Percentiles rank a stretch among this genome's conserved stretches.
These are phyloP conservation scores for Daedaleopsis nitida DNA, from an alignment of 768 basidiomycete genomes.

Conservation along the genomic window DNA sequence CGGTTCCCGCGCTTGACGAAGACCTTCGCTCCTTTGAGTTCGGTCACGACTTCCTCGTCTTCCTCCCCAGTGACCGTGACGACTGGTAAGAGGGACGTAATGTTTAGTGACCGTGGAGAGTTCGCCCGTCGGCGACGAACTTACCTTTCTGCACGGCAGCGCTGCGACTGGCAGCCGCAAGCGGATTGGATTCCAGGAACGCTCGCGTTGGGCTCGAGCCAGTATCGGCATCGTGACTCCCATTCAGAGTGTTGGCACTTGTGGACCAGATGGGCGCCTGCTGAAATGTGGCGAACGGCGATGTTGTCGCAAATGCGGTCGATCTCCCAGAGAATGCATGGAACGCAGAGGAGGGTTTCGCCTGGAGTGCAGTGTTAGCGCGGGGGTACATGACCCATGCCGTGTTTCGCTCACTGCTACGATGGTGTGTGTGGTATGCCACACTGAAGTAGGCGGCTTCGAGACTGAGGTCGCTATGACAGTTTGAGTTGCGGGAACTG, in stretches of 20 bases:
- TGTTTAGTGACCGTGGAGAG: too few relatives aligned
- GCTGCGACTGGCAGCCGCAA: constrained; percentile 20
- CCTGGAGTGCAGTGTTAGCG: constrained; percentile 1
- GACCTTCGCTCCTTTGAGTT: constrained; percentile 62
- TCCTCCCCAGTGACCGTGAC: constrained; percentile 60
- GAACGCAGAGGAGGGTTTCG: constrained; percentile 28
- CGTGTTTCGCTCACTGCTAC: constrained; percentile 2
- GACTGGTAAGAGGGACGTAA: neutral
- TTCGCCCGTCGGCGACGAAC: neutral
- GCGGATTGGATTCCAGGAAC: constrained; percentile 8
- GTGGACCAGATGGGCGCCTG: constrained; percentile 16
- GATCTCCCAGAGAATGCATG: constrained; percentile 23
- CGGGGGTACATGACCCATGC: neutral
- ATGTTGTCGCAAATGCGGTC: constrained; percentile 18
- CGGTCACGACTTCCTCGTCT: constrained; percentile 55
- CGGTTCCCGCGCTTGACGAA: constrained; percentile 56
- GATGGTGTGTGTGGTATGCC: neutral
- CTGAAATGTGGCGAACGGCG: neutral
- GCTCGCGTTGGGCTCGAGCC: neutral
- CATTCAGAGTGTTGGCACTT: neutral
- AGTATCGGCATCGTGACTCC: neutral
- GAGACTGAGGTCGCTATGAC: neutral
- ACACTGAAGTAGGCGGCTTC: neutral
- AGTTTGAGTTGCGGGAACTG: neutral
- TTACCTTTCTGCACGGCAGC: constrained; percentile 16